A percentile compares a stretch with the other conserved stretches of the same genome.
Evolutionary conservation across 2,329 filamentous ascomycete genomes (phyloP).

Genomic region (Ilyonectria destructans): DNA sequence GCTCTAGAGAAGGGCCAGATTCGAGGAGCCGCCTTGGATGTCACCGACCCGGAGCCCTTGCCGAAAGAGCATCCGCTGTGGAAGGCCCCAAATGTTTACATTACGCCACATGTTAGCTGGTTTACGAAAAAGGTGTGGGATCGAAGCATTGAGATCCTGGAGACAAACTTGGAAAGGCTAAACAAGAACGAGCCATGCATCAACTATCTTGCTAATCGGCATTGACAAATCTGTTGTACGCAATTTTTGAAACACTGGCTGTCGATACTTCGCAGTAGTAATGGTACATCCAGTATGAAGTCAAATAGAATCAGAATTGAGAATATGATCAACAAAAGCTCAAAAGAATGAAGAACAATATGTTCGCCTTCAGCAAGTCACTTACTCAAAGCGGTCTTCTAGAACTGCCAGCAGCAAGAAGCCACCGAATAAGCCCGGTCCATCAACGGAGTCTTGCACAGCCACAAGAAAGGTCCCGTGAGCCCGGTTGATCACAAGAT

Average conservation of each 20-base stretch:
- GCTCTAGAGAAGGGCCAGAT: slow-evolving; percentile 62
- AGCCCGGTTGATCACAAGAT: too few relatives aligned
- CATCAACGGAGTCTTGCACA: too few relatives aligned
- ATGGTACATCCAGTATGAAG: not conserved
- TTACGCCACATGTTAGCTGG: slow-evolving; percentile 52
- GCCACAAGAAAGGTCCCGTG: too few relatives aligned
- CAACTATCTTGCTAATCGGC: not conserved
- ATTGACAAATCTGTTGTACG: not conserved
- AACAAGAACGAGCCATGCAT: not conserved
- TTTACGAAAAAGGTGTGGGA: slow-evolving; percentile 1
- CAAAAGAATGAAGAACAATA: too few relatives aligned
- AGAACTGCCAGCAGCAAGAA: too few relatives aligned
- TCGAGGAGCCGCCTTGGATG: slow-evolving; percentile 78
- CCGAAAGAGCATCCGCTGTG: slow-evolving; percentile 54
- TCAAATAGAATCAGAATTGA: too few relatives aligned
- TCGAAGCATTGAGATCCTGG: not conserved
- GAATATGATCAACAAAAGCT: too few relatives aligned
- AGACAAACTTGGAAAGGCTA: not conserved
- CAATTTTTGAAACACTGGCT: slow-evolving; percentile 17
- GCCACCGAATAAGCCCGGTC: too few relatives aligned
- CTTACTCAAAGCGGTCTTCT: too few relatives aligned
- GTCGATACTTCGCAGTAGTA: not conserved
- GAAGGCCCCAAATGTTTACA: slow-evolving; percentile 1
- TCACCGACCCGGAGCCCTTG: slow-evolving; percentile 81
- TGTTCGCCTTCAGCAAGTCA: too few relatives aligned